Evolutionary conservation across 108 stramenopile species (phyloP).

Genomic region (Chaetoceros tenuissimus): DNA sequence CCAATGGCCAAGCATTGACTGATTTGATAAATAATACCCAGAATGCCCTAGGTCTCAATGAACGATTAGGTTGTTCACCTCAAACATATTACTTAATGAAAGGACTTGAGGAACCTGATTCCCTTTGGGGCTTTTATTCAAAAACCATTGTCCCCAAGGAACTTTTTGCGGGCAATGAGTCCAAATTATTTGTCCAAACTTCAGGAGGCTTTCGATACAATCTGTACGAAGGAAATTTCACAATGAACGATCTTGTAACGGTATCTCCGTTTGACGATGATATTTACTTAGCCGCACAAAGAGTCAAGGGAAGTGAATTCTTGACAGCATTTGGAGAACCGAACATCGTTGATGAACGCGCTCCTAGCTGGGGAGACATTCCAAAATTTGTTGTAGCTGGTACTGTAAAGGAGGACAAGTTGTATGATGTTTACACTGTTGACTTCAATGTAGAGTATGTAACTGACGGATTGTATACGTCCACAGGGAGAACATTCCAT

Average conservation of each 20-base stretch:
- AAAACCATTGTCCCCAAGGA: constrained; percentile 47
- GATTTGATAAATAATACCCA: constrained; percentile 37
- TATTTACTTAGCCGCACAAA: constrained; percentile 18
- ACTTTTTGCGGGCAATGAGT: constrained; percentile 22
- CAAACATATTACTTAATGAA: constrained; percentile 21
- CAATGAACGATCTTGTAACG: constrained; percentile 44
- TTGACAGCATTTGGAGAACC: constrained; percentile 5
- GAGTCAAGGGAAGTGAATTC: constrained; percentile 13
- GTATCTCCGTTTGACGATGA: constrained; percentile 60
- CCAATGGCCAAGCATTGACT: constrained; percentile 43
- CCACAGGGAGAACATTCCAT: background rate
- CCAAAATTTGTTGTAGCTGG: background rate
- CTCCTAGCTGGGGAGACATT: background rate
- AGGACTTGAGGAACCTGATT: constrained; percentile 27
- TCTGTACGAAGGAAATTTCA: constrained; percentile 21
- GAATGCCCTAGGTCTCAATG: constrained; percentile 33
- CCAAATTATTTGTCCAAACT: constrained; percentile 11
- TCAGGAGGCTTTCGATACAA: constrained; percentile 15
- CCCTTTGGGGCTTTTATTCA: constrained; percentile 39
- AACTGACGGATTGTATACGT: background rate
- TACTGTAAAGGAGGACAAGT: background rate
- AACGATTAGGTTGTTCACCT: constrained; percentile 47
- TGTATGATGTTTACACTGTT: background rate
- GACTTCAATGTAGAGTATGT: background rate
- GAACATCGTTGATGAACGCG: background rate